Evolutionary conservation across 495 filamentous ascomycete genomes (phyloP), one percentile per base, ranked within the genome.

Genomic region (Penicillium robsamsonii): DNA sequence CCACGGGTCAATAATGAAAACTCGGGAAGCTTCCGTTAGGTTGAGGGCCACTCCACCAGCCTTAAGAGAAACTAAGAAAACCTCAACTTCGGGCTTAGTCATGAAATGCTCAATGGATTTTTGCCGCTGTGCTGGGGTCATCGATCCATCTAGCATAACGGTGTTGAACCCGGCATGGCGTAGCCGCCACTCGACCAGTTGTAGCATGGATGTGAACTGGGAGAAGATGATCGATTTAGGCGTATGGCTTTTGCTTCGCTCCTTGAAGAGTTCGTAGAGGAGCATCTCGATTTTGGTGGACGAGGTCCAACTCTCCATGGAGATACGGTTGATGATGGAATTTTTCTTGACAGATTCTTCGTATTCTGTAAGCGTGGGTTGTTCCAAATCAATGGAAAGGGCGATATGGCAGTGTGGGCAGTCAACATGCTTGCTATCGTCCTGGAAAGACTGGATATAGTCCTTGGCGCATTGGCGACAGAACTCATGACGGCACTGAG

Each of bases 1-100:
- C 92, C 92, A 96, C 75, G 93, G 93, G 67, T 98, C 94, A 49
- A 97, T 84, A 46, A 97, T 96, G 68, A 96, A 96, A 8, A 98
- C 92, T 17, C 88, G 83, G 2, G 88, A 93, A 2, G 94, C 94
- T 68, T 97, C 93, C 0, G 92, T 97, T 49, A 98, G 72, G 63
- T 98, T 98, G 57, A 98, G 75, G 0, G 94, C 94, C 2, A 98
- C 94, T 60, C 94, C 94, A 47, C 94, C 94, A 20, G 94, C 94
- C 71, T 96, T 97, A 41, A 97, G 79, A 8, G 90, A 96, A 1
- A 97, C 93, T 2, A 98, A 76, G 67, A 98, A 97, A 42, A 95
- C 91, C 68, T 96, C 93, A 3, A 96, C 91, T 54, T 96, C 84
- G 8, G 87, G 77, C 56, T 96, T 93, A 27, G 82, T 92, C 94